Evolutionary conservation across 75 land plant species (phyloP).

Genomic region (Ceratopteris richardii): DNA sequence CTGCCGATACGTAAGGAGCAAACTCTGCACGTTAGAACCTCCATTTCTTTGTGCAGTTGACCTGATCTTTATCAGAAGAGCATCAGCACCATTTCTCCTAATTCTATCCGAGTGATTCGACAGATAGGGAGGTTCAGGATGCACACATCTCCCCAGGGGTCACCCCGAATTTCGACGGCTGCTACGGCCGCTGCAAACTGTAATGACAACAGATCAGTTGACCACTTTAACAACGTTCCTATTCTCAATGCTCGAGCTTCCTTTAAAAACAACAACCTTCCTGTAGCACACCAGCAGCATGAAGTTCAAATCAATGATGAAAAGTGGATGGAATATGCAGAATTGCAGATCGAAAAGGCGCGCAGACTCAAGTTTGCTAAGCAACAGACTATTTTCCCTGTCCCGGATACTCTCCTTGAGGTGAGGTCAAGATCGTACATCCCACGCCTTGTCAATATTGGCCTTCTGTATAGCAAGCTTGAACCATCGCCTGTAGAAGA

Average conservation of each 20-base stretch:
- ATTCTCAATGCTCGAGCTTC: too few species aligned
- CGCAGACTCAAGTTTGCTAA: not conserved
- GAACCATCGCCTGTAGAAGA: not conserved
- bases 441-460: not conserved
- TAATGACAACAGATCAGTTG: not conserved
- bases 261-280: too few species aligned
- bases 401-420: not conserved
- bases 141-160: too few species aligned
- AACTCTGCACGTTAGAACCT: too few species aligned
- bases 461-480: constrained; percentile 1
- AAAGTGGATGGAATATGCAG: not conserved
- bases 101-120: too few species aligned
- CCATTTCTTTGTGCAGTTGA: too few species aligned
- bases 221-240: not conserved
- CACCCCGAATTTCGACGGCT: too few species aligned
- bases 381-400: not conserved
- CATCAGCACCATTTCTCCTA: too few species aligned
- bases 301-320: not conserved
- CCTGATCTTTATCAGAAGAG: too few species aligned
- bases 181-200: too few species aligned
- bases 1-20: too few species aligned
- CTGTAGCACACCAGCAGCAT: not conserved
- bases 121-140: too few species aligned
- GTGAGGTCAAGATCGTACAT: not conserved
- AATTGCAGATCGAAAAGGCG: not conserved